Conservation (phyloP, 2,329 filamentous ascomycete genomes). For the Pseudocercospora crystallina region DNA sequence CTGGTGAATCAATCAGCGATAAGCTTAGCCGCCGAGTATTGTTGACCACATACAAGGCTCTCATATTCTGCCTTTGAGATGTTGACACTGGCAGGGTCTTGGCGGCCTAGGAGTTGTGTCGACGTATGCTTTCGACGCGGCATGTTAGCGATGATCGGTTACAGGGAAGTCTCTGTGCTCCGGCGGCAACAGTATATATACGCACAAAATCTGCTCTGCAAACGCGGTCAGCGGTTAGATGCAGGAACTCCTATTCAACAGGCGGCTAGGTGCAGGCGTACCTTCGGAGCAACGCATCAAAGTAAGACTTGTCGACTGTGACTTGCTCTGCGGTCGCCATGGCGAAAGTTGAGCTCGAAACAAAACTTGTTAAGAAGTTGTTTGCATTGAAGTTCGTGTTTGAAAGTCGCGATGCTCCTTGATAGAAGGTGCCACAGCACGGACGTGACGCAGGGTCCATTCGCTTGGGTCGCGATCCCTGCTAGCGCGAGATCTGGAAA, state of each 20-base stretch:
- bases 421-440: too few relatives aligned
- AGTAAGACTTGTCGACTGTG: conserved; percentile 61
- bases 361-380: too few relatives aligned
- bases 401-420: too few relatives aligned
- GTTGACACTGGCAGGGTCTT: conserved; percentile 43
- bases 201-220: conserved; percentile 34
- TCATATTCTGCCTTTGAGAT: conserved; percentile 64
- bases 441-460: too few relatives aligned
- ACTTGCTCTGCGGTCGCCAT: conserved; percentile 38
- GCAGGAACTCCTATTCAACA: conserved; percentile 8
- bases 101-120: conserved; percentile 19
- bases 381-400: too few relatives aligned
- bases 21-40: background rate
- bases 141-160: conserved; percentile 19
- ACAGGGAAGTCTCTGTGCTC: background rate
- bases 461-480: too few relatives aligned
- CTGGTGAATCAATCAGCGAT: conserved; percentile 26
- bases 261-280: conserved; percentile 42
- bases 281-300: conserved; percentile 63
- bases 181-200: background rate
- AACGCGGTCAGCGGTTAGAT: conserved; percentile 20
- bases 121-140: conserved; percentile 25
- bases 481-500: too few relatives aligned
- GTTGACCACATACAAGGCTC: conserved; percentile 47
- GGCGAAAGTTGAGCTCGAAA: conserved; percentile 5